Percentiles rank a stretch among this genome's conserved stretches.
Conservation (phyloP, 192 early-diverging fungal genomes). For the Linnemannia zychae region DNA sequence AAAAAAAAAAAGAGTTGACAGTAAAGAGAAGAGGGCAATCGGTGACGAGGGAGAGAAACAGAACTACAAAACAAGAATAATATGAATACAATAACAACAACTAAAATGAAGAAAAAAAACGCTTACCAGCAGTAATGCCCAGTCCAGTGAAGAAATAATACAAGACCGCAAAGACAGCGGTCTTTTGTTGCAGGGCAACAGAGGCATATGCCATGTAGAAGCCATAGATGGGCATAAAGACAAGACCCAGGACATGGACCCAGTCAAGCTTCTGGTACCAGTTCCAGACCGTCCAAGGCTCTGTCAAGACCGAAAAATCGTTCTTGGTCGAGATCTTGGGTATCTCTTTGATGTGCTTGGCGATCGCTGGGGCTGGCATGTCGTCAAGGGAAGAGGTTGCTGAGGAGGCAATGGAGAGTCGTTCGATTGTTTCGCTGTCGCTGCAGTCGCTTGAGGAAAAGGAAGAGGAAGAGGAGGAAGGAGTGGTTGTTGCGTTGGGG, state of each 20-base stretch:
- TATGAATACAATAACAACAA: not conserved
- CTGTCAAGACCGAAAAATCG: slow-evolving; percentile 43
- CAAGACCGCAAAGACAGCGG: slow-evolving; percentile 72
- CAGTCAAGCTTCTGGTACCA: slow-evolving; percentile 72
- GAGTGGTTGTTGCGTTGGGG: not conserved
- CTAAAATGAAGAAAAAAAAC: not conserved
- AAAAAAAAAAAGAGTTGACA: no score
- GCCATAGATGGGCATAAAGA: slow-evolving; percentile 79
- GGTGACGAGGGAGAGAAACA: no score
- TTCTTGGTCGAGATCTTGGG: slow-evolving; percentile 38
- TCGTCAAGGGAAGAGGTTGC: not conserved
- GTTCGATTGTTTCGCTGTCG: slow-evolving; percentile 22
- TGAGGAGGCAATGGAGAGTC: slow-evolving; percentile 16
- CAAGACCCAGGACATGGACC: slow-evolving; percentile 73
- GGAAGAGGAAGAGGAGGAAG: not conserved
- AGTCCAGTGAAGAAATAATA: slow-evolving; percentile 84
- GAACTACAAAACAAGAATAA: not conserved
- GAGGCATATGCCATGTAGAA: slow-evolving; percentile 81
- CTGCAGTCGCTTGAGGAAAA: slow-evolving; percentile 3
- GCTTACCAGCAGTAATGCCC: slow-evolving; percentile 84
- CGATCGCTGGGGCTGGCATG: not conserved
- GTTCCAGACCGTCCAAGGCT: slow-evolving; percentile 56
- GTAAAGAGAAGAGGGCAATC: no score
- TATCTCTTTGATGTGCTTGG: slow-evolving; percentile 41
- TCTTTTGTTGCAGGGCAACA: slow-evolving; percentile 69